These are phyloP conservation scores for Chrysanthemum lavandulifolium DNA, from an alignment of 129 eudicot species.

Conservation along the genomic window DNA sequence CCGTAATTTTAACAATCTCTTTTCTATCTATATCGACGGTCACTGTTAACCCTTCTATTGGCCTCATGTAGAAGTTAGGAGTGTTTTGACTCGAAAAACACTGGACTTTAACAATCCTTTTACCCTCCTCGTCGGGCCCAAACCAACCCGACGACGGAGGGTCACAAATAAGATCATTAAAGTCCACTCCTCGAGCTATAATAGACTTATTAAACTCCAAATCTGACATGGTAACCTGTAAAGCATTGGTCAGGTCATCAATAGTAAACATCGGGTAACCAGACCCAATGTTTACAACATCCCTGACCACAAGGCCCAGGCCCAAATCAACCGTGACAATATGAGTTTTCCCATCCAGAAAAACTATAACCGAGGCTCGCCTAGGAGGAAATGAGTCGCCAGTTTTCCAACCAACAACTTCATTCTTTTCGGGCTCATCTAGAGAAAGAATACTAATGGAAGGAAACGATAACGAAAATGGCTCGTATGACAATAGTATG, in stretches of 20 bases:
- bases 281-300: constrained; percentile 30
- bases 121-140: constrained; percentile 59
- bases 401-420: constrained; percentile 44
- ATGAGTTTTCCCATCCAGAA: constrained; percentile 40
- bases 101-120: constrained; percentile 50
- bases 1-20: constrained; percentile 42
- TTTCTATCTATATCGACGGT: constrained; percentile 45
- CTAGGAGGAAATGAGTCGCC: constrained; percentile 62
- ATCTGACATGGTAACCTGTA: constrained; percentile 22
- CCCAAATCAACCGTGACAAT: constrained; percentile 47
- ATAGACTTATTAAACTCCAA: constrained; percentile 50
- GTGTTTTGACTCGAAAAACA: constrained; percentile 56
- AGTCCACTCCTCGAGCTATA: constrained; percentile 50
- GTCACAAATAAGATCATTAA: constrained; percentile 39
- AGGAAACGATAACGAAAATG: constrained; percentile 33
- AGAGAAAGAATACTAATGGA: constrained; percentile 48
- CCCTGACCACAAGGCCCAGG: constrained; percentile 31
- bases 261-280: constrained; percentile 57
- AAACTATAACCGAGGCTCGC: constrained; percentile 45
- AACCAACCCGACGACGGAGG: constrained; percentile 69
- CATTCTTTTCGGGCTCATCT: constrained; percentile 55
- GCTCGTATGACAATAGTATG: constrained; percentile 37
- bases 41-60: constrained; percentile 60
- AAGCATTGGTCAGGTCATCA: constrained; percentile 41
- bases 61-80: constrained; percentile 75